Conservation (phyloP, 108 stramenopile genomes). For the Fragilariopsis cylindrus region DNA sequence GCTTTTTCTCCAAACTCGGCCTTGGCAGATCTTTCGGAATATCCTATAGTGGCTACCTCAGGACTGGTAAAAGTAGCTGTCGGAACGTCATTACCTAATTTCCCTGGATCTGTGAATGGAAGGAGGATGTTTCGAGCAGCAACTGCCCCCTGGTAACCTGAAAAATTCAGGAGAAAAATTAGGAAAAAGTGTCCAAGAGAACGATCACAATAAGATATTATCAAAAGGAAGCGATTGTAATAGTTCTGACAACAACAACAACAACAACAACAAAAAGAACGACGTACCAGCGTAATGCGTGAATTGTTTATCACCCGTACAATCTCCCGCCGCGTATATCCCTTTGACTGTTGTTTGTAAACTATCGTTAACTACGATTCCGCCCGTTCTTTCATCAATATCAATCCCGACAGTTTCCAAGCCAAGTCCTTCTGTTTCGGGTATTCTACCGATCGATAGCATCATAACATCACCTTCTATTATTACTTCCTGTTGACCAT, state of each 20-base stretch:
- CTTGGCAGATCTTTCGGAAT: constrained; percentile 72
- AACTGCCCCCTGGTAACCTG: constrained; percentile 84
- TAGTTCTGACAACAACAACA: background rate
- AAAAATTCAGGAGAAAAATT: constrained; percentile 44
- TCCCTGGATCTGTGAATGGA: constrained; percentile 56
- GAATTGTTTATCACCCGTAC: constrained; percentile 80
- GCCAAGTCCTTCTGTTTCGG: constrained; percentile 65
- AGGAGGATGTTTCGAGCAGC: constrained; percentile 87
- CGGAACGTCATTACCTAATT: constrained; percentile 52
- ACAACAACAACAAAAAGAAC: background rate
- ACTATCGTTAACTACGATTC: constrained; percentile 68
- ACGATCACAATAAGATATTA: background rate
- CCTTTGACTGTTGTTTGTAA: constrained; percentile 60
- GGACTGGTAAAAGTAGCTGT: constrained; percentile 84
- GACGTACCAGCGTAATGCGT: constrained; percentile 27
- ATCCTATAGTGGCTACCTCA: constrained; percentile 78
- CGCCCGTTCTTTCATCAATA: constrained; percentile 43
- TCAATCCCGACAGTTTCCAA: constrained; percentile 73
- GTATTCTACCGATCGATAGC: constrained; percentile 73
- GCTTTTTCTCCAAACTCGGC: constrained; percentile 56
- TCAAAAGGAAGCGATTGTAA: background rate
- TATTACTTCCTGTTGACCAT: background rate
- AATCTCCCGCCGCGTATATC: constrained; percentile 86
- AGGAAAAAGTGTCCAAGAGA: constrained; percentile 4
- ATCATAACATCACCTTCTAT: constrained; percentile 69